Conservation (phyloP, 2,329 filamentous ascomycete species). For the Claviceps spartinae region DNA sequence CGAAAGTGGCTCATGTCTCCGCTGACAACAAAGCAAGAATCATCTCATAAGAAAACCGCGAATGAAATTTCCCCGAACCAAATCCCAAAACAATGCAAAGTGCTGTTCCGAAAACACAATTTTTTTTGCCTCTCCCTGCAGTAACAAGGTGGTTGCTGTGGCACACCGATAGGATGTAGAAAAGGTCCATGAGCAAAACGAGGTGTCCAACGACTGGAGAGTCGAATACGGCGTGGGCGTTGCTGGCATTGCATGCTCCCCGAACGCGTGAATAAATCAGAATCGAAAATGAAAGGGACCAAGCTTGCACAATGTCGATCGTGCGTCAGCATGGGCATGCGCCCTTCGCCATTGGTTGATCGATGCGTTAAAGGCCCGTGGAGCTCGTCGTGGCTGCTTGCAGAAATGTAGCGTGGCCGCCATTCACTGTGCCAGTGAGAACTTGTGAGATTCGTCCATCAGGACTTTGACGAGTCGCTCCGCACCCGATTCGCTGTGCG, state of each 20-base stretch:
- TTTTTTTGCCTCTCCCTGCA: slow-evolving; percentile 8
- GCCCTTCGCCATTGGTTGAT: no score
- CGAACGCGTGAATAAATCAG: slow-evolving; percentile 1
- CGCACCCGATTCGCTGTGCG: neutral
- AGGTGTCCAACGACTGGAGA: neutral
- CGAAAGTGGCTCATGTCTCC: slow-evolving; percentile 17
- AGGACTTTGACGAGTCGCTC: neutral
- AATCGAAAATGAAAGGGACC: neutral
- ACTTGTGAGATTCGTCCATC: neutral
- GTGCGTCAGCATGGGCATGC: neutral
- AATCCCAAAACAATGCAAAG: slow-evolving; percentile 12
- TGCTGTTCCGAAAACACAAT: slow-evolving; percentile 14
- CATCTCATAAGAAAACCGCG: slow-evolving; percentile 13
- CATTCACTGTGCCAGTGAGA: neutral
- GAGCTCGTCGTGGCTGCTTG: neutral
- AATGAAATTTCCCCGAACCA: neutral
- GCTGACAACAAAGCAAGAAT: slow-evolving; percentile 26
- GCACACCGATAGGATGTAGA: neutral
- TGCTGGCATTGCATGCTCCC: neutral
- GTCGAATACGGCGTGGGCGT: no score
- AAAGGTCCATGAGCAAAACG: neutral
- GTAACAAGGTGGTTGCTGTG: slow-evolving; percentile 2
- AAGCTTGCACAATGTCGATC: neutral
- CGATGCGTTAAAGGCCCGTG: neutral
- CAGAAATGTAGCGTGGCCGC: neutral